A percentile compares a stretch with the other conserved stretches of the same genome.
phyloP scores from a whole-genome alignment of 139 green algal genomes.

The Pleodorina starrii region DNA sequence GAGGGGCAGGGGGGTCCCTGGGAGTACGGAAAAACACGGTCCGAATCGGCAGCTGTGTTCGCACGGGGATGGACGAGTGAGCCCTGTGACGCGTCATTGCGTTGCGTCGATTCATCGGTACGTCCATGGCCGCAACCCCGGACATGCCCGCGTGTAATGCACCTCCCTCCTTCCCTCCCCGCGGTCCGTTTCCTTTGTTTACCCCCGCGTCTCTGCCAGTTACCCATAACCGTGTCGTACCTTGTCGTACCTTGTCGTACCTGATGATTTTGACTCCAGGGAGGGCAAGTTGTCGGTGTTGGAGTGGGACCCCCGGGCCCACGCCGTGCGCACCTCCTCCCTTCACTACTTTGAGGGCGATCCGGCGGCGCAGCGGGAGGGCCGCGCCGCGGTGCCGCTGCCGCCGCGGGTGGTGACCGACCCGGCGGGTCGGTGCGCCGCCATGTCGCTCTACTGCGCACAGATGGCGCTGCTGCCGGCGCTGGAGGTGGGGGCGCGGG shows the following conservation, averaged over 20 bases:
- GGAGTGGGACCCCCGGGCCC: conserved; percentile 79
- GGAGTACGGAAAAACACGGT: neutral
- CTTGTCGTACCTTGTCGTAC: too few species aligned
- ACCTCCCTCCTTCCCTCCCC: too few species aligned
- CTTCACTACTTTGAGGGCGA: conserved; percentile 93
- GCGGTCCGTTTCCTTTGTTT: too few species aligned
- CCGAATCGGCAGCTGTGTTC: too few species aligned
- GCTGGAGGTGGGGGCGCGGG: conserved; percentile 56
- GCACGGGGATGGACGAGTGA: too few species aligned
- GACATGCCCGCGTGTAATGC: too few species aligned
- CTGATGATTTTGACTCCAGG: too few species aligned
- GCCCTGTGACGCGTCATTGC: too few species aligned
- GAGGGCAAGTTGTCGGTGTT: conserved; percentile 93
- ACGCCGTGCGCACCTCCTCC: conserved; percentile 71
- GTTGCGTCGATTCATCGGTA: too few species aligned
- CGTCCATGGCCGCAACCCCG: too few species aligned
- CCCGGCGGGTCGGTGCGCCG: conserved; percentile 86
- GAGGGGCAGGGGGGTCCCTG: neutral
- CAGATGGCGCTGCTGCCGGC: conserved; percentile 85
- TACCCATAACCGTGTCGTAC: too few species aligned
- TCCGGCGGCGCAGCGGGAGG: conserved; percentile 9
- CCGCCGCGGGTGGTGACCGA: conserved; percentile 77
- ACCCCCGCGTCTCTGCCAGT: too few species aligned
- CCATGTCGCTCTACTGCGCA: conserved; percentile 78
- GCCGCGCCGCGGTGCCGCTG: conserved; percentile 62